Percentiles rank a stretch among this genome's conserved stretches.
phyloP scores from a whole-genome alignment of 495 filamentous ascomycete genomes.

The Penicillium cinerascens region DNA sequence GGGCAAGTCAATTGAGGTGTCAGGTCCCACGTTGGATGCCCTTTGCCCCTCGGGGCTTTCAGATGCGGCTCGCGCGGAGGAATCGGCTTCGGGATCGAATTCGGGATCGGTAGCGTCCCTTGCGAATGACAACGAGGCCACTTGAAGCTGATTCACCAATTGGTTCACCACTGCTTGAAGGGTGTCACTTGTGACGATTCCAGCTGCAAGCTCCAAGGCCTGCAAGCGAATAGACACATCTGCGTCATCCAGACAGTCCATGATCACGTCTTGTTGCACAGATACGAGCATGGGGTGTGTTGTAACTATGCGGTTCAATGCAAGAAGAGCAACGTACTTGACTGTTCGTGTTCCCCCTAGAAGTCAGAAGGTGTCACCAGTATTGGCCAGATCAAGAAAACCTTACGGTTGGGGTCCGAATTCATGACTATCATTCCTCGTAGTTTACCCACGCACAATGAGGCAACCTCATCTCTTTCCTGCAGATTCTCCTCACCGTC shows the following conservation, averaged over 20 bases:
- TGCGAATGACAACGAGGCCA: constrained; percentile 43
- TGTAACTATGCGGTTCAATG: constrained; percentile 88
- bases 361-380: neutral
- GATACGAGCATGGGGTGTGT: constrained; percentile 85
- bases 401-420: constrained; percentile 84
- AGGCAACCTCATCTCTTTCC: constrained; percentile 89
- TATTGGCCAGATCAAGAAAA: neutral
- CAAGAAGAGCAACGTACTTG: constrained; percentile 94
- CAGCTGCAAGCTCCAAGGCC: constrained; percentile 83
- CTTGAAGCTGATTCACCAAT: constrained; percentile 73
- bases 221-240: constrained; percentile 96
- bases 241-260: constrained; percentile 90
- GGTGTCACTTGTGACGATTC: constrained; percentile 86
- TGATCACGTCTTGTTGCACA: constrained; percentile 89
- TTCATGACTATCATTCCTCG: constrained; percentile 90
- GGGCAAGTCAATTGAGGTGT: constrained; percentile 50
- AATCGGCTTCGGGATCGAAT: neutral
- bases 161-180: constrained; percentile 79
- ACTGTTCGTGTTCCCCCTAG: constrained; percentile 46
- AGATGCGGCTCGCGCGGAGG: neutral
- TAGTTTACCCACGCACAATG: constrained; percentile 86
- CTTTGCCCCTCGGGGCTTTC: constrained; percentile 4
- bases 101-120: constrained; percentile 2
- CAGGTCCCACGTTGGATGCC: constrained; percentile 4
- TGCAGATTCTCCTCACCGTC: constrained; percentile 69